phyloP scores from a whole-genome alignment of 306 rosid genomes.

The Sechiopsis laciniata region DNA sequence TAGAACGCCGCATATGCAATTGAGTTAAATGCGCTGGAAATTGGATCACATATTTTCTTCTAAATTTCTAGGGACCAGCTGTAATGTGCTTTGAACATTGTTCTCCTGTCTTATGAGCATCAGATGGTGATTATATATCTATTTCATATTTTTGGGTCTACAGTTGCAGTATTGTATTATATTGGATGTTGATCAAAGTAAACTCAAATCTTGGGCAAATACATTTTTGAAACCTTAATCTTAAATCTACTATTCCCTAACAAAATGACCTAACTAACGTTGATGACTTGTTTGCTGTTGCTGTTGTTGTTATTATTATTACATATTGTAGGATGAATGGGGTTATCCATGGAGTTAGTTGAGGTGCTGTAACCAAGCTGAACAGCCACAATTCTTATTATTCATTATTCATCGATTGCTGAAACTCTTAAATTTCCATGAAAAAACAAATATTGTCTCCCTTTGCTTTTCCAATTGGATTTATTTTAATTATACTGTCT shows the following conservation, averaged over 20 bases:
- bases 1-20: not conserved
- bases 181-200: not conserved
- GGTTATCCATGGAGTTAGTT: not conserved
- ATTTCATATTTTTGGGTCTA: not conserved
- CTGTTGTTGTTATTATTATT: not conserved
- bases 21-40: not conserved
- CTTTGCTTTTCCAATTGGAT: not conserved
- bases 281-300: not conserved
- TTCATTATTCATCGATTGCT: not conserved
- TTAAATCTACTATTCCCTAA: not conserved
- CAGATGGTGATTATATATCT: conserved; percentile 11
- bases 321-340: not conserved
- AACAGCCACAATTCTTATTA: not conserved
- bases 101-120: conserved; percentile 8
- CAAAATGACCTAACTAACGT: not conserved
- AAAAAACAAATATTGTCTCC: not conserved
- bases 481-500: conserved; percentile 2
- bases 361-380: not conserved
- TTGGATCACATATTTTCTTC: conserved; percentile 6
- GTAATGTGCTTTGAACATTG: not conserved
- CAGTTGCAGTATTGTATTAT: not conserved
- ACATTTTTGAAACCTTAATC: not conserved
- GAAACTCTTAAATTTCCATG: not conserved
- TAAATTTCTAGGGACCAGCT: not conserved
- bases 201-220: conserved; percentile 14